Percentiles rank a stretch among this genome's conserved stretches.
Conservation (phyloP, 2,329 filamentous ascomycete genomes). For the Cyphellophora attinorum region DNA sequence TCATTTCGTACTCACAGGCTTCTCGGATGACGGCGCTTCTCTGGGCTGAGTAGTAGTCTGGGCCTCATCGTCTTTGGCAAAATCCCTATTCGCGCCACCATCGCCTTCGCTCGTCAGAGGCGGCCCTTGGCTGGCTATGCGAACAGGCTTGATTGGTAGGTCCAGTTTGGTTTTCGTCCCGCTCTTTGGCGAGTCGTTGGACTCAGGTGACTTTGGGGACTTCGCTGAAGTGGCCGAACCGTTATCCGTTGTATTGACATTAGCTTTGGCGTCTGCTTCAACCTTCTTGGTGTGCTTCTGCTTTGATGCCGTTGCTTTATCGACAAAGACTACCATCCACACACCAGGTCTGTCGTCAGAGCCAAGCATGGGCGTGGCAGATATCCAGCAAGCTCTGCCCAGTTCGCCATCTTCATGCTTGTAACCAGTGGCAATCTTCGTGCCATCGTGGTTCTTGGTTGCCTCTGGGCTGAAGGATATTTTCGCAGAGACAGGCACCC, state of each 20-base stretch:
- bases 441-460: slow-evolving; percentile 11
- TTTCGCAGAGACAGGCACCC: slow-evolving; percentile 33
- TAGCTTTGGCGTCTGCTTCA: neutral
- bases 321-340: slow-evolving; percentile 39
- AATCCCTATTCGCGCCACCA: slow-evolving; percentile 1
- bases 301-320: slow-evolving; percentile 18
- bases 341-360: slow-evolving; percentile 34
- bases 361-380: slow-evolving; percentile 35
- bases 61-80: too few relatives aligned
- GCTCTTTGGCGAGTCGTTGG: neutral
- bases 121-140: too few relatives aligned
- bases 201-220: slow-evolving; percentile 1
- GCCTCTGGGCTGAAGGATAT: slow-evolving; percentile 26
- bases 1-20: too few relatives aligned
- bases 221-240: neutral
- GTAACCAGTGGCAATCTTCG: slow-evolving; percentile 6
- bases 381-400: slow-evolving; percentile 27
- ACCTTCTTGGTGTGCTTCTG: neutral
- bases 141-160: neutral
- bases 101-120: slow-evolving; percentile 6
- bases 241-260: neutral
- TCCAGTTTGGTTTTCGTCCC: neutral
- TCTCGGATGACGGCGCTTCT: too few relatives aligned
- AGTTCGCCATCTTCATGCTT: slow-evolving; percentile 11
- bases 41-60: too few relatives aligned